Conservation (phyloP, 768 basidiomycete genomes). For the Podaxis sp. region DNA sequence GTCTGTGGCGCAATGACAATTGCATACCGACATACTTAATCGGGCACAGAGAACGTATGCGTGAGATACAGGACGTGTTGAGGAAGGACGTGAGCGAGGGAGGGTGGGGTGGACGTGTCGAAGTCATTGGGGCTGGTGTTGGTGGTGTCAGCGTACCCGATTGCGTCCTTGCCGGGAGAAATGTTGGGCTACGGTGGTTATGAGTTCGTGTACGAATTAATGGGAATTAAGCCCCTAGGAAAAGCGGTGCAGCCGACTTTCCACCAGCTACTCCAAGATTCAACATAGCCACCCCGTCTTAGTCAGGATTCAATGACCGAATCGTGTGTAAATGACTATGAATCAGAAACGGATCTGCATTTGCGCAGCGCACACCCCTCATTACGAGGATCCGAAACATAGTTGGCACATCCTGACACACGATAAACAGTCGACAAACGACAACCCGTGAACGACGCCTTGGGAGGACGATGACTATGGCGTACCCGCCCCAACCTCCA, state of each 20-base stretch:
- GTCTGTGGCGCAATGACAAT: conserved; percentile 49
- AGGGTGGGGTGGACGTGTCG: conserved; percentile 48
- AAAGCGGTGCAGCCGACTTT: not conserved
- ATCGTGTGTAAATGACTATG: too few species aligned
- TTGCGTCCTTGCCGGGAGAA: conserved; percentile 74
- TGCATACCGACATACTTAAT: conserved; percentile 81
- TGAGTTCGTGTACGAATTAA: not conserved
- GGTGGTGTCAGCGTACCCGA: conserved; percentile 86
- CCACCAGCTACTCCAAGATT: not conserved
- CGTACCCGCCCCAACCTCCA: too few species aligned
- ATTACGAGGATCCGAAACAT: too few species aligned
- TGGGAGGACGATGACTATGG: too few species aligned
- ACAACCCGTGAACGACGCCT: too few species aligned
- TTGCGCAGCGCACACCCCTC: too few species aligned
- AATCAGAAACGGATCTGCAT: too few species aligned
- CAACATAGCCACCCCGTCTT: too few species aligned
- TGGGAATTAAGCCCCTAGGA: not conserved
- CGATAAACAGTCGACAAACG: too few species aligned
- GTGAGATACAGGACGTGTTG: conserved; percentile 49
- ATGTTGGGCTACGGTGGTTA: conserved; percentile 31
- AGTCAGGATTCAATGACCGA: too few species aligned
- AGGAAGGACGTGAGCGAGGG: conserved; percentile 8
- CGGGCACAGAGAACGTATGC: conserved; percentile 72
- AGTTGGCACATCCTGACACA: too few species aligned
- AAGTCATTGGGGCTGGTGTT: conserved; percentile 81